Evolutionary conservation across 306 rosid species (phyloP), one percentile per base, ranked within the genome.

Genomic region (Pyrus betulifolia): DNA sequence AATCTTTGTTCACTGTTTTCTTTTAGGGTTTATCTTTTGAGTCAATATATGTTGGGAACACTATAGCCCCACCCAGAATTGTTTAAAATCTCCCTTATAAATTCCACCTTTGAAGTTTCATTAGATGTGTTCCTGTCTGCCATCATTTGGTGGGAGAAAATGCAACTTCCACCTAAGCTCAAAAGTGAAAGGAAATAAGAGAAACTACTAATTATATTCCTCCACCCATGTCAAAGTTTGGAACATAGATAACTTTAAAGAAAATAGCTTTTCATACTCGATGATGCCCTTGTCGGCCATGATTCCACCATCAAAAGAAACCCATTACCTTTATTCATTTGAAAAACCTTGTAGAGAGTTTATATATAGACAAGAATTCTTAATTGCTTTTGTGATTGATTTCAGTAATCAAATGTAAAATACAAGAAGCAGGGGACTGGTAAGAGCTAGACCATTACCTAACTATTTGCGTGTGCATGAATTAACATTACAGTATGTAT

Each of bases 231-330:
- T 82, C 91, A 88, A 89, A 87, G 87, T 84, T 87, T 74, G 86
- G 83, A 89, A 88, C 90, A 87, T 78, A 76, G 86, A 90, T 86
- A 89, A 12, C 96, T 88, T 89, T 88, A 91, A 89, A 89, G 93
- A 69, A 84, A 88, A 82, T 81, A 72, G 85, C 75, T 77, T 78
- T 77, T 69, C 79, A 75, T 71, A 86, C 87, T 89, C 86, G 85
- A 88, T 82, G 86, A 86, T 89, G 90, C 85, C 67, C 74, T 85
- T 91, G 97, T 91, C 93, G 97, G 93, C 93, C 98, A 90, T 89
- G 84, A 92, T 87, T 84, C 83, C 81, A 82, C 86, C 88, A 69
- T 78, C 76, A 46, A 77, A 85, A 84, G 81, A 70, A 78, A 59
- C n/a, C 60, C 72, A 74, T 77, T 63, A 77, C 59, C 78, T 71